Conservation (phyloP, 1,284 basidiomycete genomes). For the Sporisorium exsertum region DNA sequence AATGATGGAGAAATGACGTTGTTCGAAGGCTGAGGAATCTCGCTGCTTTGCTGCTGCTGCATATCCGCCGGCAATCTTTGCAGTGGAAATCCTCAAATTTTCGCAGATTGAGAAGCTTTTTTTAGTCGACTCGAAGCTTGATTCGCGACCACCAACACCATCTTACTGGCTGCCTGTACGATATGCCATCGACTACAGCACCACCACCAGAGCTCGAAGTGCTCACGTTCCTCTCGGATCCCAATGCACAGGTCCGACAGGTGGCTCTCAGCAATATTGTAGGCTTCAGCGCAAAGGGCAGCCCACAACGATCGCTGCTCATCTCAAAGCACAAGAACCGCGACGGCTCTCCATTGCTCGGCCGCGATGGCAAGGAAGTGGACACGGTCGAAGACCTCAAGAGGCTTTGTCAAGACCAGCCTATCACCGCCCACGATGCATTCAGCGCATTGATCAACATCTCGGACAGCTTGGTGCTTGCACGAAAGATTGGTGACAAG, state of each 20-base stretch:
- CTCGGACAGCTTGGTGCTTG: conserved; percentile 82
- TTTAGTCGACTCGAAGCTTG: neutral
- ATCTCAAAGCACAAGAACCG: conserved; percentile 56
- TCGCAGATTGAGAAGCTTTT: conserved; percentile 3
- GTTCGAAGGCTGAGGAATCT: too few relatives aligned
- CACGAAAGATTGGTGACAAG: conserved; percentile 77
- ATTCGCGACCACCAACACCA: neutral
- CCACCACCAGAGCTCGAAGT: conserved; percentile 74
- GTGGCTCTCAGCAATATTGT: conserved; percentile 86
- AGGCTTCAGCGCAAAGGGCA: conserved; percentile 60
- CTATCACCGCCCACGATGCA: conserved; percentile 88
- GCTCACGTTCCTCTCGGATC: conserved; percentile 84
- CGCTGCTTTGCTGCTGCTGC: too few relatives aligned
- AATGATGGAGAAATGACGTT: too few relatives aligned
- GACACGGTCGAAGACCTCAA: conserved; percentile 77
- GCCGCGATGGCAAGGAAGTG: conserved; percentile 59
- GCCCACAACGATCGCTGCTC: conserved; percentile 58
- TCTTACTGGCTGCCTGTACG: neutral
- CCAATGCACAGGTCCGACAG: conserved; percentile 86
- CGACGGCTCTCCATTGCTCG: conserved; percentile 52
- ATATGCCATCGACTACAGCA: conserved; percentile 34
- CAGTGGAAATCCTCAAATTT: conserved; percentile 15
- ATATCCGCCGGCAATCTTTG: too few relatives aligned
- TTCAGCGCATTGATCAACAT: conserved; percentile 94
- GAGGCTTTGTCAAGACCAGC: conserved; percentile 83